A percentile compares a stretch with the other conserved stretches of the same genome.
phyloP scores from a whole-genome alignment of 371 early-diverging fungal genomes.

The Mucor piriformis region DNA sequence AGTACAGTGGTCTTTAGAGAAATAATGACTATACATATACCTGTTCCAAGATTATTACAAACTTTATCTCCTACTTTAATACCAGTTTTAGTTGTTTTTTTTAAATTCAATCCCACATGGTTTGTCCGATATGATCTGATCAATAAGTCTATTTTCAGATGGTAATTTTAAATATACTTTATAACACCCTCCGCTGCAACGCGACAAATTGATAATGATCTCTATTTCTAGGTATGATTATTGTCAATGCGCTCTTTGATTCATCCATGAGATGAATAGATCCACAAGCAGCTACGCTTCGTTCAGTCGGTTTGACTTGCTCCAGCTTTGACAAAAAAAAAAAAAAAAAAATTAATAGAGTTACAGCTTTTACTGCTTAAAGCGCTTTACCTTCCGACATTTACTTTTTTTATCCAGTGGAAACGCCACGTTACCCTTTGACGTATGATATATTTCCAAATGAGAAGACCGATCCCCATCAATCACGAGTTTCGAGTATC shows the following conservation, averaged over 20 bases:
- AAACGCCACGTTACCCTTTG: background rate
- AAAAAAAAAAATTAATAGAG: background rate
- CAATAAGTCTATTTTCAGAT: slow-evolving; percentile 17
- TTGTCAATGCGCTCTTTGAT: slow-evolving; percentile 44
- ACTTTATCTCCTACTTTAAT: slow-evolving; percentile 38
- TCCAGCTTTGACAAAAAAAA: background rate
- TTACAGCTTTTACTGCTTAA: background rate
- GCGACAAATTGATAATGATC: slow-evolving; percentile 44
- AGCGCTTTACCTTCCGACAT: slow-evolving; percentile 9
- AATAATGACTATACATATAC: too few species aligned
- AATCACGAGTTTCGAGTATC: slow-evolving; percentile 9
- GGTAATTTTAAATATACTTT: slow-evolving; percentile 21
- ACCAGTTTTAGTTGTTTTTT: slow-evolving; percentile 20
- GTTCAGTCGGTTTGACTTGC: background rate
- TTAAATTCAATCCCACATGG: slow-evolving; percentile 2
- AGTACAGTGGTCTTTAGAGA: too few species aligned
- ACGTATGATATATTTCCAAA: slow-evolving; percentile 3
- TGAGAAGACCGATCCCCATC: slow-evolving; percentile 19
- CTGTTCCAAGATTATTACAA: slow-evolving; percentile 54
- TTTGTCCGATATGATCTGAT: slow-evolving; percentile 8
- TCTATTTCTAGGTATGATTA: slow-evolving; percentile 49
- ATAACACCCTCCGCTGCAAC: slow-evolving; percentile 23
- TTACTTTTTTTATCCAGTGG: slow-evolving; percentile 12
- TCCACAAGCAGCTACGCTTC: slow-evolving; percentile 53
- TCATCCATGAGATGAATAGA: slow-evolving; percentile 57